Conservation (phyloP, 176 grass and related monocot genomes). For the Dactylis glomerata region DNA sequence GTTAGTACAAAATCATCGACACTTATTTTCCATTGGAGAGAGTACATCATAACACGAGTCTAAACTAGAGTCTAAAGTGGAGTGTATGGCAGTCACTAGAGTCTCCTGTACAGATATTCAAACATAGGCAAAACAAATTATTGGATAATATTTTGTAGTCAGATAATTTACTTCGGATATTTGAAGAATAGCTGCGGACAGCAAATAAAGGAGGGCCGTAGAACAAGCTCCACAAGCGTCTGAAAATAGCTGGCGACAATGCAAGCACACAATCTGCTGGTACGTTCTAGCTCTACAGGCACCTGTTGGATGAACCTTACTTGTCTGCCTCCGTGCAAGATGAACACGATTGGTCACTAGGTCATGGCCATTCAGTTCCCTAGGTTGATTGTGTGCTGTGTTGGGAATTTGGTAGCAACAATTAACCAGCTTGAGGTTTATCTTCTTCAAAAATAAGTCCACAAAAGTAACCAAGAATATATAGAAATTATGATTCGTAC, state of each 20-base stretch:
- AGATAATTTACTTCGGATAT: neutral
- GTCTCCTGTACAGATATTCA: neutral
- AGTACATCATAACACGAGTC: too few species aligned
- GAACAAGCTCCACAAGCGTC: constrained; percentile 18
- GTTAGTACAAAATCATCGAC: too few species aligned
- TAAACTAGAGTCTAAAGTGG: too few species aligned
- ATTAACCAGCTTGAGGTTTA: neutral
- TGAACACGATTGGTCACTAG: constrained; percentile 18
- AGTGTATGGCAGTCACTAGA: neutral
- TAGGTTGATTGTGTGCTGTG: neutral
- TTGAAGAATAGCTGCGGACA: constrained; percentile 2
- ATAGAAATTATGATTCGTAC: neutral
- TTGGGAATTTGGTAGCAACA: constrained; percentile 34
- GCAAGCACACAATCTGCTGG: constrained; percentile 24
- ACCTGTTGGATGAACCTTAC: constrained; percentile 22
- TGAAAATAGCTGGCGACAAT: constrained; percentile 19
- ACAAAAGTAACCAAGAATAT: neutral
- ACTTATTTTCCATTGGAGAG: too few species aligned
- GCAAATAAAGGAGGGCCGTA: constrained; percentile 24
- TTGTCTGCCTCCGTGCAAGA: constrained; percentile 11
- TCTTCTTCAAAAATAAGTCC: neutral
- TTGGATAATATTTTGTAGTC: neutral
- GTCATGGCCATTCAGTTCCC: constrained; percentile 17
- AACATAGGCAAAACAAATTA: constrained; percentile 1
- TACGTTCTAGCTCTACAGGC: constrained; percentile 18